Evolutionary conservation across 2,329 filamentous ascomycete genomes (phyloP).

Genomic region (Colletotrichum somersetense): DNA sequence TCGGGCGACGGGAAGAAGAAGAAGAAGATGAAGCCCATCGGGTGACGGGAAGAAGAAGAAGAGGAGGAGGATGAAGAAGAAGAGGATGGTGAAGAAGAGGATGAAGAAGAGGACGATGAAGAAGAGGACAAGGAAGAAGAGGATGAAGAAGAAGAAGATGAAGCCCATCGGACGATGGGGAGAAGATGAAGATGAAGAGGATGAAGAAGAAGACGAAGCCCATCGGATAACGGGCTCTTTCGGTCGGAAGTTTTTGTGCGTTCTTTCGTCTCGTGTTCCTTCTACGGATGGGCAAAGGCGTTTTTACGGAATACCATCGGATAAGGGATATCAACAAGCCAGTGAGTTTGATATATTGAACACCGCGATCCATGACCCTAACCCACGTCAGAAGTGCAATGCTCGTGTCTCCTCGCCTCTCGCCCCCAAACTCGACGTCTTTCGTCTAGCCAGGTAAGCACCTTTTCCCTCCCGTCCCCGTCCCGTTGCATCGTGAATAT

Average conservation of each 20-base stretch:
- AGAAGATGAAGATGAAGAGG: slow-evolving; percentile 50
- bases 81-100: too few species aligned
- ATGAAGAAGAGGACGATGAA: slow-evolving; percentile 75
- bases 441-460: slow-evolving; percentile 36
- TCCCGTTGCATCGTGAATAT: slow-evolving; percentile 26
- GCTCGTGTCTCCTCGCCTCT: too few species aligned
- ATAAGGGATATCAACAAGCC: too few species aligned
- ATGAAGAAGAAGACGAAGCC: slow-evolving; percentile 76
- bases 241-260: too few species aligned
- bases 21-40: slow-evolving; percentile 77
- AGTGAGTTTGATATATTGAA: slow-evolving; percentile 37
- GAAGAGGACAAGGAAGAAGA: too few species aligned
- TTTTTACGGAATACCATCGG: too few species aligned
- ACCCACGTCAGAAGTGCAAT: slow-evolving; percentile 40
- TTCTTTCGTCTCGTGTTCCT: background rate
- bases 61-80: slow-evolving; percentile 72
- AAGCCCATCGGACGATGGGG: slow-evolving; percentile 68
- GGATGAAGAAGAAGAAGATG: slow-evolving; percentile 74
- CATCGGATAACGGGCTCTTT: slow-evolving; percentile 59
- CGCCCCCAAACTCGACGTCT: background rate
- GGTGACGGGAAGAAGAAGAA: slow-evolving; percentile 53
- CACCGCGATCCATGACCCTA: slow-evolving; percentile 39
- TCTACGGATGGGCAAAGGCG: background rate
- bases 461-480: background rate
- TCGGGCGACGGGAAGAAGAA: slow-evolving; percentile 61